Evolutionary conservation across 345 rosid species (phyloP), one percentile per base, ranked within the genome.

Genomic region (Corchorus olitorius): DNA sequence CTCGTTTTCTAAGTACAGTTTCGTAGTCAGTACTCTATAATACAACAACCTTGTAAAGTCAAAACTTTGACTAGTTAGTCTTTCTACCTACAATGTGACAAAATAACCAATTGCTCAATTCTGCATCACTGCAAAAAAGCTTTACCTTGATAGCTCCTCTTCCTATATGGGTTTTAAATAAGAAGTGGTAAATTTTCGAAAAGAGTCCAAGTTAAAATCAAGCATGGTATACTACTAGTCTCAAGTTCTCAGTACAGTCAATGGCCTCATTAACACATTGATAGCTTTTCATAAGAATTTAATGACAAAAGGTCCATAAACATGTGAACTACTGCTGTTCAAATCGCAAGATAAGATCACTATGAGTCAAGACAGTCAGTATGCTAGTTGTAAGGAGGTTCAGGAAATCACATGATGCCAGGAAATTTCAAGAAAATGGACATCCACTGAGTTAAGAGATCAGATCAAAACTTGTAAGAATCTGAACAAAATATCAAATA

Each of bases 121-220:
- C 68, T 75, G 82, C 63, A 63, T 67, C 82, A 67, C 78, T 82
- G 80, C 69, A 66, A 77, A 77, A 75, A 27, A 27, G 27, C 75
- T 61, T 72, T 39, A 53, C 72, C 50, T 45, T 64, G 72, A 74
- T 76, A 81, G 77, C 79, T 76, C 73, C 83, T 52, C 53, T 74
- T 45, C 41, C 65, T 59, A 67, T 73, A 11, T 43, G 65, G 59
- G 80, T 14, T 67, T 58, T 48, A 60, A 60, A 11, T 39, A 22
- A 5, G 66, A 66, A 56, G 17, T 39, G 43, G 43, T 4, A 53
- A 52, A 75, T 55, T 12, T 65, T 59, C 66, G 67, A 77, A n/a
- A 46, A 52, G 72, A 20, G 56, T 56, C 72, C 72, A 52, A 75
- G 59, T 70, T 81, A 73, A 76, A 76, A 64, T 67, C 27, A 69